phyloP scores from a whole-genome alignment of 164 flowering plant genomes.

The Chimonanthus praecox region DNA sequence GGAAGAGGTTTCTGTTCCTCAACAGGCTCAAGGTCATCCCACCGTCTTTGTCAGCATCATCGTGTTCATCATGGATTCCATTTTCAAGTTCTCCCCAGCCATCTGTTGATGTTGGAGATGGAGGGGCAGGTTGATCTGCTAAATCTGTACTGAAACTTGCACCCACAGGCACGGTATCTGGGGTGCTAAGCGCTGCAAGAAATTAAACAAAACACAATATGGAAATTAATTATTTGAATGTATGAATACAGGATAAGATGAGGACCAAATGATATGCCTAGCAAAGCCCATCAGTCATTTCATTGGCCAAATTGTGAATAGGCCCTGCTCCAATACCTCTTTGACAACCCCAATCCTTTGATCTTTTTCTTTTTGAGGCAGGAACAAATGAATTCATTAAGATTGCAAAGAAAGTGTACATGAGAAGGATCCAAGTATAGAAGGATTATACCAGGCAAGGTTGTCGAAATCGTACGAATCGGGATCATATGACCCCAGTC shows the following conservation, averaged over 20 bases:
- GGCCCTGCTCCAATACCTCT: too few relatives aligned
- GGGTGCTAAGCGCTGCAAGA: slow-evolving; percentile 32
- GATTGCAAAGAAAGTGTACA: not conserved
- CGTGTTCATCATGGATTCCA: slow-evolving; percentile 52
- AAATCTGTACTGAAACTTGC: slow-evolving; percentile 33
- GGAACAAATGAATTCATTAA: too few relatives aligned
- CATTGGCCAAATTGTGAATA: not conserved
- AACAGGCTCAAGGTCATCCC: slow-evolving; percentile 92
- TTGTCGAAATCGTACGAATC: too few relatives aligned
- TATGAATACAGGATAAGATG: not conserved
- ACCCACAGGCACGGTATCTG: slow-evolving; percentile 32
- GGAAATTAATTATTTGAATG: not conserved
- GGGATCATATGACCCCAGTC: too few relatives aligned
- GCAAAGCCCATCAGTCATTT: not conserved
- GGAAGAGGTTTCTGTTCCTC: slow-evolving; percentile 79
- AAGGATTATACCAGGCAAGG: too few relatives aligned
- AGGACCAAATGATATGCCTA: not conserved
- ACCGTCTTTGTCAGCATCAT: slow-evolving; percentile 71
- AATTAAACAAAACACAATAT: slow-evolving; percentile 12
- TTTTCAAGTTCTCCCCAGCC: slow-evolving; percentile 98
- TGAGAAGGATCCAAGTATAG: too few relatives aligned
- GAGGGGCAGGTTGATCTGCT: slow-evolving; percentile 53
- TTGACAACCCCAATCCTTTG: too few relatives aligned
- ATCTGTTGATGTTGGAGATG: slow-evolving; percentile 86
- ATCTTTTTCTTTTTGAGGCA: too few relatives aligned